Conservation (phyloP, 2,329 filamentous ascomycete species). For the Diaporthe aspalathi region DNA sequence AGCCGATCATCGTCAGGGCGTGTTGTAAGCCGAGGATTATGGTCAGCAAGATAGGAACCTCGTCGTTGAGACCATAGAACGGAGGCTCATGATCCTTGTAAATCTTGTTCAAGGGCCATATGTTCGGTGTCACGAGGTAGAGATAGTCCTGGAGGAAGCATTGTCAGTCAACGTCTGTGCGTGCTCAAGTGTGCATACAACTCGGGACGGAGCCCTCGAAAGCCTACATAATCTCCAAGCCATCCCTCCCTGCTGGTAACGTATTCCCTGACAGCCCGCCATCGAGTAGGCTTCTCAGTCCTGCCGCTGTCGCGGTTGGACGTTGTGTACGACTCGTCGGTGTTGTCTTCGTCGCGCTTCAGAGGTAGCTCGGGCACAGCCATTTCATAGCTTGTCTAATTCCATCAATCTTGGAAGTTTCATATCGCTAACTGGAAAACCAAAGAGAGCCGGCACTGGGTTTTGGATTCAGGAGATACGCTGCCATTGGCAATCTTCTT, state of each 20-base stretch:
- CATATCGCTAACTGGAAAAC: not conserved
- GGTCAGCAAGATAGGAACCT: conserved; percentile 75
- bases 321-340: conserved; percentile 22
- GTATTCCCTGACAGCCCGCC: conserved; percentile 37
- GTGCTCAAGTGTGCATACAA: not conserved
- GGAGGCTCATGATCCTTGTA: conserved; percentile 62
- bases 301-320: not conserved
- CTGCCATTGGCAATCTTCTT: conserved; percentile 23
- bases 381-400: not conserved
- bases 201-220: not conserved
- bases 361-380: conserved; percentile 4
- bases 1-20: conserved; percentile 73
- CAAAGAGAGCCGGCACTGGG: not conserved
- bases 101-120: conserved; percentile 72
- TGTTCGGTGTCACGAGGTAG: conserved; percentile 55
- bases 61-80: conserved; percentile 77
- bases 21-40: conserved; percentile 77
- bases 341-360: conserved; percentile 15
- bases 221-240: conserved; percentile 53
- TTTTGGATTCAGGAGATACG: not conserved
- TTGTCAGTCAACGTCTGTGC: conserved; percentile 38
- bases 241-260: conserved; percentile 52
- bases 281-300: conserved; percentile 16
- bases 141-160: conserved; percentile 46
- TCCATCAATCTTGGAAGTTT: not conserved